A percentile compares a stretch with the other conserved stretches of the same genome.
Evolutionary conservation across 108 stramenopile species (phyloP).

Genomic region (Cyclostephanos tholiformis): DNA sequence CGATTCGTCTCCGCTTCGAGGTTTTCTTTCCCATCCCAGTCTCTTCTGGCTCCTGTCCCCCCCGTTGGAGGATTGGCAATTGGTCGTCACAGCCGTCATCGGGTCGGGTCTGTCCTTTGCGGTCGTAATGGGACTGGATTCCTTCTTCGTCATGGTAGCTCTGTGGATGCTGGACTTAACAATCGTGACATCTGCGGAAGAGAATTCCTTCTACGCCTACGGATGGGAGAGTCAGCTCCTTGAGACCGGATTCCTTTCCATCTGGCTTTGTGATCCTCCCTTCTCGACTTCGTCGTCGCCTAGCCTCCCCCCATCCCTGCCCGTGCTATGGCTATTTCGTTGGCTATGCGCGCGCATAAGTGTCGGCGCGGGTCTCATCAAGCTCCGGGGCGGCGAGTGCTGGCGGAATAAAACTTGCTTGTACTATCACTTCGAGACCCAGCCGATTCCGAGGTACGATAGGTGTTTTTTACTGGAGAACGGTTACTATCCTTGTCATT

Average conservation of each 20-base stretch:
- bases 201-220: constrained; percentile 68
- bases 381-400: constrained; percentile 78
- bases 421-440: constrained; percentile 83
- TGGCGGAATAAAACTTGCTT: constrained; percentile 78
- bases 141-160: constrained; percentile 41
- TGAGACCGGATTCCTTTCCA: constrained; percentile 79
- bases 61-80: constrained; percentile 39
- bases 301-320: constrained; percentile 33
- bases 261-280: constrained; percentile 74
- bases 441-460: constrained; percentile 62
- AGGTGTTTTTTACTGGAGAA: background rate
- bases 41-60: constrained; percentile 24
- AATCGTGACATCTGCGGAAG: constrained; percentile 70
- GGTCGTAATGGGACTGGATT: constrained; percentile 52
- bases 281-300: constrained; percentile 6
- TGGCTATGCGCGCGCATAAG: constrained; percentile 82
- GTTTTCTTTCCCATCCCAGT: constrained; percentile 39
- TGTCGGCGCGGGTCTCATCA: constrained; percentile 87
- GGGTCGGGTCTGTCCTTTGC: constrained; percentile 48
- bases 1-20: constrained; percentile 21
- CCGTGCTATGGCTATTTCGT: constrained; percentile 74
- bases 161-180: constrained; percentile 77
- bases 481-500: background rate
- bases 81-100: constrained; percentile 20
- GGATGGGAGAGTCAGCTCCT: constrained; percentile 87